These are phyloP conservation scores for Rhynchosporium secalis DNA, from an alignment of 2,329 filamentous ascomycete genomes.

Conservation along the genomic window DNA sequence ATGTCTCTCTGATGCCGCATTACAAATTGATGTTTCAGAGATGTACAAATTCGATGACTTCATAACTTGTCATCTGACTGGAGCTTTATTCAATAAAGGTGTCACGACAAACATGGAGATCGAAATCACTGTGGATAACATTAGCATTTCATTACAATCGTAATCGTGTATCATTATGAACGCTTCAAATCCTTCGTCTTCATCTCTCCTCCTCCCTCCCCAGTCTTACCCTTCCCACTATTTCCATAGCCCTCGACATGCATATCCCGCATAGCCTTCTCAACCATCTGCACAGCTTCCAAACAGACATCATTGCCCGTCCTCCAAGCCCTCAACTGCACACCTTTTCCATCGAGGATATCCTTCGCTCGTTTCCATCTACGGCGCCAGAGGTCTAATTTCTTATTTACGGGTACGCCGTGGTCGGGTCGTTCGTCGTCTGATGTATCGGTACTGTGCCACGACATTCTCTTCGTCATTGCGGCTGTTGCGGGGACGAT, in stretches of 20 bases:
- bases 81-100: no score
- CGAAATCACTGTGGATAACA: no score
- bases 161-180: slow-evolving; percentile 10
- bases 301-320: slow-evolving; percentile 67
- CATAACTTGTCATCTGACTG: no score
- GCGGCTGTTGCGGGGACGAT: slow-evolving; percentile 6
- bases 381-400: slow-evolving; percentile 70
- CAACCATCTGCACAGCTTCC: slow-evolving; percentile 66
- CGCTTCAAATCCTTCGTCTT: slow-evolving; percentile 40
- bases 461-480: slow-evolving; percentile 29
- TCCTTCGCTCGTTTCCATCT: slow-evolving; percentile 66
- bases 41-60: no score
- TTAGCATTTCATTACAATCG: background rate
- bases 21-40: no score
- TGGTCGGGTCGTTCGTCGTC: slow-evolving; percentile 35
- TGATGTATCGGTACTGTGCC: slow-evolving; percentile 32
- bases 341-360: slow-evolving; percentile 61
- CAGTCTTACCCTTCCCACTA: slow-evolving; percentile 35
- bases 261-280: slow-evolving; percentile 52
- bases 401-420: slow-evolving; percentile 54
- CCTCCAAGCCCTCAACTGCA: slow-evolving; percentile 72
- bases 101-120: no score
- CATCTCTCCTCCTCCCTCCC: slow-evolving; percentile 36
- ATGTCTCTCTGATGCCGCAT: no score
- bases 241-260: slow-evolving; percentile 39